These are phyloP conservation scores for Blastomyces parvus DNA, from an alignment of 2,329 filamentous ascomycete species.

Conservation along the genomic window DNA sequence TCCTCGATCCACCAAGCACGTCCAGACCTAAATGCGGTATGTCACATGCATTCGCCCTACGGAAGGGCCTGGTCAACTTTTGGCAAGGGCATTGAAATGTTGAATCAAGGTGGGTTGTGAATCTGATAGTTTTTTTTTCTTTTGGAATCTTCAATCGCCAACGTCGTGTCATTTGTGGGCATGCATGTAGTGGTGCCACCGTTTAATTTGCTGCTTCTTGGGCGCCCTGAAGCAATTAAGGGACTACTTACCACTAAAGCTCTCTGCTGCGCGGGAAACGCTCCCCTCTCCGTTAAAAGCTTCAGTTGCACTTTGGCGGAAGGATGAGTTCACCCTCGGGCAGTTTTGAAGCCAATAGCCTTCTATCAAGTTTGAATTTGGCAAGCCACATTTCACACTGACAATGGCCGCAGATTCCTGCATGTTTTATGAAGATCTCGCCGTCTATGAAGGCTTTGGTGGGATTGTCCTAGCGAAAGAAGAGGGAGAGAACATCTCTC, in stretches of 20 bases:
- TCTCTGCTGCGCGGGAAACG: not conserved
- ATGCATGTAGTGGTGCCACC: not conserved
- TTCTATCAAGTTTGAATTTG: not conserved
- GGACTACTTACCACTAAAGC: too few relatives aligned
- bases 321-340: not conserved
- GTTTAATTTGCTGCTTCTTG: not conserved
- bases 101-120: constrained; percentile 28
- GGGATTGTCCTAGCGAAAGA: constrained; percentile 52
- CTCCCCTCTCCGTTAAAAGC: not conserved
- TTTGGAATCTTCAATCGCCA: not conserved
- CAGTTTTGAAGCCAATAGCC: not conserved
- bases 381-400: not conserved
- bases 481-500: constrained; percentile 56
- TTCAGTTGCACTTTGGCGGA: not conserved
- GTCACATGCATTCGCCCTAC: constrained; percentile 38
- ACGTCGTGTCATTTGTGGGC: not conserved
- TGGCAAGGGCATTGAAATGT: constrained; percentile 34
- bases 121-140: not conserved
- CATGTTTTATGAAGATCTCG: constrained; percentile 55
- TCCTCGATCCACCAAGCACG: constrained; percentile 43
- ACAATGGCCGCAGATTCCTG: constrained; percentile 36
- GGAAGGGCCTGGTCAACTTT: constrained; percentile 38
- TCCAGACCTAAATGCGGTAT: constrained; percentile 41
- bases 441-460: constrained; percentile 55
- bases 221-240: not conserved